phyloP scores from a whole-genome alignment of 1,284 basidiomycete genomes.

The Sporisorium iseilematis-ciliati region DNA sequence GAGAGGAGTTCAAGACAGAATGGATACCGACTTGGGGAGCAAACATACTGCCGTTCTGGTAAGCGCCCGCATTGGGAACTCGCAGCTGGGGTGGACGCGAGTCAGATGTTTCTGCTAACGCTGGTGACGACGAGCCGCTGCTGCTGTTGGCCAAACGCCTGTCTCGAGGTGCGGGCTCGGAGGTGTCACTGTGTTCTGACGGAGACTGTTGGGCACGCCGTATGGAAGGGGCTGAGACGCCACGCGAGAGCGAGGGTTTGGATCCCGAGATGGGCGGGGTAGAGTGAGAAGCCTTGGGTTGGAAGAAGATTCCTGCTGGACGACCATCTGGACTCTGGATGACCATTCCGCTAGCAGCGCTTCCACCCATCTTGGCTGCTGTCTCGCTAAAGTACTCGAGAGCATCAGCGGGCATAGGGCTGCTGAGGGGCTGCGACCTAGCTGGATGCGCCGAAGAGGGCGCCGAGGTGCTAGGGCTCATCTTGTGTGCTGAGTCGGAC shows the following conservation, averaged over 20 bases:
- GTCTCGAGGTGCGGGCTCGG: constrained; percentile 16
- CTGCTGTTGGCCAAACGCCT: constrained; percentile 29
- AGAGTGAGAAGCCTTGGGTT: constrained; percentile 73
- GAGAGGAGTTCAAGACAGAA: constrained; percentile 40
- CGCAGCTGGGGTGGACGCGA: constrained; percentile 13
- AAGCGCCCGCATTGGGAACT: constrained; percentile 23
- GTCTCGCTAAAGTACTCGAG: constrained; percentile 89
- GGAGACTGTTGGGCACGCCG: constrained; percentile 18
- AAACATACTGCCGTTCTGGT: constrained; percentile 57
- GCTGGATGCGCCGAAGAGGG: constrained; percentile 11
- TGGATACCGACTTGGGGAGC: constrained; percentile 60
- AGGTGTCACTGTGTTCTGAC: constrained; percentile 27
- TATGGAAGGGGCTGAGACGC: constrained; percentile 28
- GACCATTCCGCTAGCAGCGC: constrained; percentile 85
- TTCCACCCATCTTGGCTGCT: constrained; percentile 77
- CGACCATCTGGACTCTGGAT: constrained; percentile 93
- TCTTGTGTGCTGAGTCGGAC: constrained; percentile 9
- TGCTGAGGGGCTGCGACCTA: constrained; percentile 37
- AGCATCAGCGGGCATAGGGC: constrained; percentile 73
- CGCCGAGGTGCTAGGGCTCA: constrained; percentile 15
- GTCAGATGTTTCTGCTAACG: not conserved
- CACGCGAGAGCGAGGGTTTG: constrained; percentile 35
- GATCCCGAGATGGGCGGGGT: constrained; percentile 23
- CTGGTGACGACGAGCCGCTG: constrained; percentile 7
- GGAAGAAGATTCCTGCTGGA: constrained; percentile 93